Base-by-base conservation (phyloP, 148 eudicot genomes). In the Rhododendron kiyosumense region DNA sequence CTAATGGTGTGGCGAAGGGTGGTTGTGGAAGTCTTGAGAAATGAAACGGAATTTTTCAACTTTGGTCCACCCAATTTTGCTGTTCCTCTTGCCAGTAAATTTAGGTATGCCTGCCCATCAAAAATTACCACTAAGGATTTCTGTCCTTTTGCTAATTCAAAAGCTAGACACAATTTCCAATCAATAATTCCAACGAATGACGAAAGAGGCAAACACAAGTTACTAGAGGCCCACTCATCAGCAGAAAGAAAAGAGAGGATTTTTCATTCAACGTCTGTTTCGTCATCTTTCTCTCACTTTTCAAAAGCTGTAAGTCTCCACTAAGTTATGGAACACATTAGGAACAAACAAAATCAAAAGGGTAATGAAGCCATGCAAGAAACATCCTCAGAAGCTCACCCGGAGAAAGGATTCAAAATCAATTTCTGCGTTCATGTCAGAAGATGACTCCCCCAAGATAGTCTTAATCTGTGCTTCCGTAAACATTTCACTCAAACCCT, bases 381-480 rank as follows among this genome's bases (percentile, higher is more conserved):
- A 14, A 52, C 81, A 36, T 49, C 7, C 26, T 17, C n/a, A 7
- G 26, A 24, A 87, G 88, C 94, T 89, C 86, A 96, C 99, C 93
- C 94, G 89, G 84, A 96, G 92, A 87, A 96, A 96, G 75, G 94
- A 90, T 88, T 96, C 99, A 73, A 94, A 96, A 89, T 94, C 98
- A 26, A 96, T 88, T 89, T 93, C 98, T 84, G 91, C 86, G 26
- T 52, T 88, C 88, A 87, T 69, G 82, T 96, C 93, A 48, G 96
- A 85, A 87, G 90, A 88, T 5, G 93, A 81, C 86, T 96, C 95
- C 81, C 71, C 87, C 89, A 95, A 89, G 17, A 93, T 90, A 49
- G 89, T 88, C 90, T 85, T 88, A 11, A 96, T 87, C 81, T 94
- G 96, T 54, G 87, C 89, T 84, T 92, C 96, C 8, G 87, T 86